A percentile compares a stretch with the other conserved stretches of the same genome.
These are phyloP conservation scores for Eucalyptus globulus DNA, from an alignment of 345 rosid species.

Conservation along the genomic window DNA sequence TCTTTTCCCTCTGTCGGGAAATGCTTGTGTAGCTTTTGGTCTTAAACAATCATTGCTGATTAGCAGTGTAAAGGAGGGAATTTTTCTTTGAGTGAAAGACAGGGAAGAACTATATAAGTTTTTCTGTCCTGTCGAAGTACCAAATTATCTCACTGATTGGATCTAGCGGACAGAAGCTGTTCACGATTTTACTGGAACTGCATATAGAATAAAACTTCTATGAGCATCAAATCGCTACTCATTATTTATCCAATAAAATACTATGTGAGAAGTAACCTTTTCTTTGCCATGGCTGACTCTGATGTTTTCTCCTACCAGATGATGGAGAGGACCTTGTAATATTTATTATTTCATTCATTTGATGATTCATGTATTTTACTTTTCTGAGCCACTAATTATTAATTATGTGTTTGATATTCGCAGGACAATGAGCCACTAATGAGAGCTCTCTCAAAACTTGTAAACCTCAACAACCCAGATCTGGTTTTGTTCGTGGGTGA, in stretches of 20 bases:
- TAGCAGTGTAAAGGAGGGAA: neutral
- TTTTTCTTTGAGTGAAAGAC: neutral
- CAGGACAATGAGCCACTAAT: slow-evolving; percentile 96
- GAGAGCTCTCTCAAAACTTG: slow-evolving; percentile 96
- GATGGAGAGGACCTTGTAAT: neutral
- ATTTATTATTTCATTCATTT: neutral
- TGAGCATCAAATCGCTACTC: neutral
- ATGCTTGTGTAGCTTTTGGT: neutral
- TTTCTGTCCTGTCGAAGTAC: neutral
- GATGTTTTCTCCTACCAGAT: neutral
- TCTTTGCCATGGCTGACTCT: neutral
- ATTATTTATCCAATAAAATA: neutral
- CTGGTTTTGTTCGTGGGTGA: slow-evolving; percentile 97
- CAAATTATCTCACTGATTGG: neutral
- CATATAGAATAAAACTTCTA: neutral
- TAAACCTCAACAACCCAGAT: slow-evolving; percentile 79
- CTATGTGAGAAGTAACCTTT: neutral
- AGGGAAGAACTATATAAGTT: neutral
- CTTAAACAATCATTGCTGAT: neutral
- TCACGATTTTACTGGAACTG: neutral
- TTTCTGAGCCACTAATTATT: neutral
- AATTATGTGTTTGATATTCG: neutral
- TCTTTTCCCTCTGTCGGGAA: neutral
- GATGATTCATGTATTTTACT: neutral
- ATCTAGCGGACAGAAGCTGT: neutral